phyloP scores from a whole-genome alignment of 164 flowering plant species.

The Brasenia schreberi region DNA sequence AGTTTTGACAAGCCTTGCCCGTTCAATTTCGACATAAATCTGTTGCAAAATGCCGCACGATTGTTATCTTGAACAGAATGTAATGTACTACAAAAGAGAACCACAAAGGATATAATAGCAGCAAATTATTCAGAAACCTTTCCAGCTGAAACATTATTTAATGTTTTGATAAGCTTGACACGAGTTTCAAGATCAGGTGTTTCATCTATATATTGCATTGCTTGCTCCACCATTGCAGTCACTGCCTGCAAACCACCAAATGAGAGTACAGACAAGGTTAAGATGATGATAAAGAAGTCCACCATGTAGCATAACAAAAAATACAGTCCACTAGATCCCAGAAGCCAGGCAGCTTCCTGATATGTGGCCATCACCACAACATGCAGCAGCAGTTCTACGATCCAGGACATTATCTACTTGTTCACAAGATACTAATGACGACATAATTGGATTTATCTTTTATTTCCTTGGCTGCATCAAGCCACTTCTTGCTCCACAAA shows the following conservation, averaged over 20 bases:
- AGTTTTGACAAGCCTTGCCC: constrained; percentile 79
- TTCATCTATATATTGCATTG: constrained; percentile 88
- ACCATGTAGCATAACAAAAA: background rate
- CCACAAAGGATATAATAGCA: background rate
- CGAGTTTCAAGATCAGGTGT: constrained; percentile 87
- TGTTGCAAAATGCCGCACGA: constrained; percentile 9
- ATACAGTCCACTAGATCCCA: no score
- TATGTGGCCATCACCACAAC: no score
- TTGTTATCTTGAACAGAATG: background rate
- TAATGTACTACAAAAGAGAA: background rate
- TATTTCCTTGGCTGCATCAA: no score
- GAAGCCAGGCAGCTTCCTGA: no score
- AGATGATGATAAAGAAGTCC: background rate
- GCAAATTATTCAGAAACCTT: constrained; percentile 35
- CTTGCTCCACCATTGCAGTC: constrained; percentile 93
- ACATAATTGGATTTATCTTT: no score
- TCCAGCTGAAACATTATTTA: constrained; percentile 89
- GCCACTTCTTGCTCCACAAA: no score
- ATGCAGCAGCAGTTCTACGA: no score
- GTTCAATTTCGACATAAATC: constrained; percentile 94
- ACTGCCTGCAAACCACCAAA: constrained; percentile 45
- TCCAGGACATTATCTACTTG: no score
- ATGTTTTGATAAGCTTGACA: constrained; percentile 78
- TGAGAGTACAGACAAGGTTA: background rate
- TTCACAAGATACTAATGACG: no score